phyloP scores from a whole-genome alignment of 352 stramenopile species.

The Phytopythium ostracodes region DNA sequence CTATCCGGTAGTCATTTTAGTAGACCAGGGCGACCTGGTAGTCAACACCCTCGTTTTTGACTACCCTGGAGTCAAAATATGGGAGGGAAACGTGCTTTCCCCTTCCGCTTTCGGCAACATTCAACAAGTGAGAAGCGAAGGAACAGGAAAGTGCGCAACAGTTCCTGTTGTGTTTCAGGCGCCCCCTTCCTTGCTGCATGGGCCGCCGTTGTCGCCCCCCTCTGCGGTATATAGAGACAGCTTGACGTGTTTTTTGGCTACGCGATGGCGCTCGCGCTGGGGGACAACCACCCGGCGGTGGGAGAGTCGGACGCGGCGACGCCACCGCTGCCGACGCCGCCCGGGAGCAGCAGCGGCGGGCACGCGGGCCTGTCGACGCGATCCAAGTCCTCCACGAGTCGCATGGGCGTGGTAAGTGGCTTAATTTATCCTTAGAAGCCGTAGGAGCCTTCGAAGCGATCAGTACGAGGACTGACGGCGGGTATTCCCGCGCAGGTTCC shows the following conservation, averaged over 20 bases:
- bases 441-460: no score
- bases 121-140: background rate
- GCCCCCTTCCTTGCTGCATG: background rate
- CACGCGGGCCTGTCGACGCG: background rate
- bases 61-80: background rate
- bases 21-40: no score
- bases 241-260: background rate
- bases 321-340: slow-evolving; percentile 5
- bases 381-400: slow-evolving; percentile 14
- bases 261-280: background rate
- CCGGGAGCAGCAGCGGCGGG: slow-evolving; percentile 15
- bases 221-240: background rate
- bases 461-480: background rate
- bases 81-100: background rate
- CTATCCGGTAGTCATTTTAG: slow-evolving; percentile 4
- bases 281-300: background rate
- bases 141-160: background rate
- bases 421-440: no score
- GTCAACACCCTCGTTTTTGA: no score
- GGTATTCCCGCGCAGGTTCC: slow-evolving; percentile 19
- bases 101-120: background rate
- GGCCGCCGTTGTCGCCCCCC: background rate
- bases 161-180: no score
- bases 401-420: slow-evolving; percentile 17
- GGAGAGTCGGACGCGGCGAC: background rate